Conservation (phyloP, 768 basidiomycete genomes). For the Imleria badia region DNA sequence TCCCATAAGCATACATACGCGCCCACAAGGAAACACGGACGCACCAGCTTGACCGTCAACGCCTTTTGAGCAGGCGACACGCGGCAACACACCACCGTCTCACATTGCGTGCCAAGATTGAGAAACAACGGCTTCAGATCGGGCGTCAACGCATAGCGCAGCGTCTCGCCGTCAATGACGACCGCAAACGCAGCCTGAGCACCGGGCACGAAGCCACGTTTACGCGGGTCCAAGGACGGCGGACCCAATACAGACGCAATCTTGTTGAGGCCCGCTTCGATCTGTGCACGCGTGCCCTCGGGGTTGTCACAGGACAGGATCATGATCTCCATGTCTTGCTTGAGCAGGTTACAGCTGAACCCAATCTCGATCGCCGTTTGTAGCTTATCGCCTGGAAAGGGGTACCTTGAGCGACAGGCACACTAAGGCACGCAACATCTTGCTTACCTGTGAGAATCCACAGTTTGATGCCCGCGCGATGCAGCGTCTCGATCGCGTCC, state of each 20-base stretch:
- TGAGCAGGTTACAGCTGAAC: constrained; percentile 93
- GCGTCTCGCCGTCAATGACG: constrained; percentile 94
- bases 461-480: constrained; percentile 92
- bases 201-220: constrained; percentile 65
- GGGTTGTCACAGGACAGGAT: constrained; percentile 84
- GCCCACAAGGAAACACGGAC: constrained; percentile 21
- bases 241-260: constrained; percentile 85
- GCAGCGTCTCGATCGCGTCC: constrained; percentile 89
- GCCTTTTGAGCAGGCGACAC: constrained; percentile 98
- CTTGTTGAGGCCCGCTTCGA: constrained; percentile 93
- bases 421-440: neutral
- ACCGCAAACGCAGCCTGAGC: constrained; percentile 82
- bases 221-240: constrained; percentile 56
- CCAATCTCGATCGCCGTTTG: constrained; percentile 99
- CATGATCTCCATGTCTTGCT: constrained; percentile 95
- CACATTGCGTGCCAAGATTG: constrained; percentile 91
- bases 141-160: constrained; percentile 74
- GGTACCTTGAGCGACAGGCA: neutral
- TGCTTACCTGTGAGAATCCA: constrained; percentile 91
- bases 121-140: constrained; percentile 85
- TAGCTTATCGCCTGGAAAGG: constrained; percentile 80
- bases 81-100: constrained; percentile 97
- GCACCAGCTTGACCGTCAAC: constrained; percentile 87
- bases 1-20: neutral
- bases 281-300: constrained; percentile 76